Conservation (phyloP, 129 eudicot species). For the Scalesia atractyloides region DNA sequence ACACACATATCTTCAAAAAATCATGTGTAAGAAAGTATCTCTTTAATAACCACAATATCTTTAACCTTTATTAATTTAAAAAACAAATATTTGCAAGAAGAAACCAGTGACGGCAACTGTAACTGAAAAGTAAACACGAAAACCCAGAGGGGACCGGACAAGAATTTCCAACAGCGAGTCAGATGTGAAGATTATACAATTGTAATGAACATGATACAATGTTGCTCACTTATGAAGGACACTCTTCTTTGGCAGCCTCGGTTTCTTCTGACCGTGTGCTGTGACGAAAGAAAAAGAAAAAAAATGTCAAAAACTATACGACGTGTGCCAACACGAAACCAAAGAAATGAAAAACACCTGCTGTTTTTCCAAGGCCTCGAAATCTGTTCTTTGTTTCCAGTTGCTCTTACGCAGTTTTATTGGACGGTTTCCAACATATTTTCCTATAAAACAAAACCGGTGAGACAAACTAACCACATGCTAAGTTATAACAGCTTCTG, state of each 20-base stretch:
- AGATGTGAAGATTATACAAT: background rate
- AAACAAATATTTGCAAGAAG: too few relatives aligned
- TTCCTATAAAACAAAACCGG: constrained; percentile 41
- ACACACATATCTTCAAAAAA: too few relatives aligned
- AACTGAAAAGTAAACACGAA: background rate
- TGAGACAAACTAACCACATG: background rate
- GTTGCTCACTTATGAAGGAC: constrained; percentile 65
- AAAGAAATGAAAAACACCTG: constrained; percentile 39
- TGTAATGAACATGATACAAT: background rate
- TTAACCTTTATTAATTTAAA: too few relatives aligned
- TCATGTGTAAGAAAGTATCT: too few relatives aligned
- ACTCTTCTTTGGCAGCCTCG: constrained; percentile 61
- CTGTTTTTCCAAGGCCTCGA: constrained; percentile 72
- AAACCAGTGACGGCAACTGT: too few relatives aligned
- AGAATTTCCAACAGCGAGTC: background rate
- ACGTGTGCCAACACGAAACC: background rate
- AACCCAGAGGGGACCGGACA: background rate
- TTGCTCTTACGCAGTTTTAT: constrained; percentile 90
- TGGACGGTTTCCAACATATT: constrained; percentile 93
- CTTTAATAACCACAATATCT: too few relatives aligned
- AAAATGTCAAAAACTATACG: background rate
- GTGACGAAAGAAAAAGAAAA: background rate
- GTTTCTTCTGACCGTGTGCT: constrained; percentile 60
- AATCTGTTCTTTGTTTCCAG: constrained; percentile 86
- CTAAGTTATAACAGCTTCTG: too few relatives aligned